These are phyloP conservation scores for Cytospora paraplurivora DNA, from an alignment of 2,329 filamentous ascomycete species.

Conservation along the genomic window DNA sequence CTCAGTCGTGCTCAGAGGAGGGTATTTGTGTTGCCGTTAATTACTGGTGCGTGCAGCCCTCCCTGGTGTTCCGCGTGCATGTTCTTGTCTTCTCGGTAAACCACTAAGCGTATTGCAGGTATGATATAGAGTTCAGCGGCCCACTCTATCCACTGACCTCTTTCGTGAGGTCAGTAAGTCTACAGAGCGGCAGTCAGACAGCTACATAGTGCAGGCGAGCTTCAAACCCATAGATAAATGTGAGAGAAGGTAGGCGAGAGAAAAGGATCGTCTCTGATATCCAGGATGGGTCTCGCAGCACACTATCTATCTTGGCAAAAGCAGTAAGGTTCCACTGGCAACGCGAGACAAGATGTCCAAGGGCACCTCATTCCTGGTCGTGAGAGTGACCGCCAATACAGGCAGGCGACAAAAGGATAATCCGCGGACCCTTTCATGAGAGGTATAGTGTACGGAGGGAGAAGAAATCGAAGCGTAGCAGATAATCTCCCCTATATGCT, in stretches of 20 bases:
- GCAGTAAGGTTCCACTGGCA: background rate
- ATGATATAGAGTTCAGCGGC: conserved; percentile 61
- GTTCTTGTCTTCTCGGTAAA: background rate
- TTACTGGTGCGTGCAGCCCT: conserved; percentile 63
- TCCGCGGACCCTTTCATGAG: too few relatives aligned
- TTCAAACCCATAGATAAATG: background rate
- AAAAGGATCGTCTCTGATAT: background rate
- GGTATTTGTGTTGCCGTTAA: conserved; percentile 78
- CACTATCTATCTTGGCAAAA: background rate
- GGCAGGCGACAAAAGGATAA: too few relatives aligned
- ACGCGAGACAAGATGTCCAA: background rate
- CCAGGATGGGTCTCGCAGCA: background rate
- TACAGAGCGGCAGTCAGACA: conserved; percentile 10
- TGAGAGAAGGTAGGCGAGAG: background rate
- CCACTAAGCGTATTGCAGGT: conserved; percentile 41
- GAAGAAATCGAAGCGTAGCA: too few relatives aligned
- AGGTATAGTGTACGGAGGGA: too few relatives aligned
- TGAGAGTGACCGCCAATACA: background rate
- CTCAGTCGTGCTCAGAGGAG: conserved; percentile 67
- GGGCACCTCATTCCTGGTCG: background rate
- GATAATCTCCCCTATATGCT: too few relatives aligned
- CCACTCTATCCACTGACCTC: conserved; percentile 51
- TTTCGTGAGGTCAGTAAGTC: conserved; percentile 38
- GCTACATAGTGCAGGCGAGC: background rate
- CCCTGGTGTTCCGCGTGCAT: background rate